Conservation (phyloP, 768 basidiomycete genomes). For the Boletellus emodensis region DNA sequence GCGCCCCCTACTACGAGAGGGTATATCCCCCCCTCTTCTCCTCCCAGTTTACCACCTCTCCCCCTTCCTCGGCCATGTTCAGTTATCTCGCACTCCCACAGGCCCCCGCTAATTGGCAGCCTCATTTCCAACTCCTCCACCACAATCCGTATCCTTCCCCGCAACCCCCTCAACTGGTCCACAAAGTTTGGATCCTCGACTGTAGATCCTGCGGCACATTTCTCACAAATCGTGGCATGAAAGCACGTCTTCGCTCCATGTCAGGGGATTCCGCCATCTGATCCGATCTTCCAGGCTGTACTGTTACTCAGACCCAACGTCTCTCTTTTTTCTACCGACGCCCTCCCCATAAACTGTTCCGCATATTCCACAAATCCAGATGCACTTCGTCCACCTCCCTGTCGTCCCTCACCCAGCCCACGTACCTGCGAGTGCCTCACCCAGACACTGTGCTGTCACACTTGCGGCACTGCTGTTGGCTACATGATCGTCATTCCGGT, state of each 20-base stretch:
- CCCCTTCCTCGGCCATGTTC: slow-evolving; percentile 23
- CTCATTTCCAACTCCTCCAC: slow-evolving; percentile 35
- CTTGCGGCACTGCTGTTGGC: slow-evolving; percentile 69
- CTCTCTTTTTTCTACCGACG: slow-evolving; percentile 80
- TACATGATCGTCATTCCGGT: slow-evolving; percentile 77
- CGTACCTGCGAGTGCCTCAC: slow-evolving; percentile 86
- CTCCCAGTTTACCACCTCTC: slow-evolving; percentile 8
- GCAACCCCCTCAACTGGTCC: slow-evolving; percentile 40
- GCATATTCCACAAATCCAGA: slow-evolving; percentile 52
- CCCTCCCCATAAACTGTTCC: slow-evolving; percentile 73
- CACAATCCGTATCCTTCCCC: slow-evolving; percentile 42
- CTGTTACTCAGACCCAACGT: slow-evolving; percentile 78
- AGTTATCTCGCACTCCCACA: slow-evolving; percentile 24
- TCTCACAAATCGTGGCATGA: slow-evolving; percentile 83
- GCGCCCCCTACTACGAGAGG: slow-evolving; percentile 15
- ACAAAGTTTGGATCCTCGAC: slow-evolving; percentile 80
- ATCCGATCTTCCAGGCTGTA: slow-evolving; percentile 54
- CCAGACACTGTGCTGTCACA: slow-evolving; percentile 75
- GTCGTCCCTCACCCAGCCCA: slow-evolving; percentile 32
- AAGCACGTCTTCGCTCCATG: slow-evolving; percentile 40
- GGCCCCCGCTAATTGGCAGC: slow-evolving; percentile 27
- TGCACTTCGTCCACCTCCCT: slow-evolving; percentile 36
- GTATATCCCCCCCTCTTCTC: slow-evolving; percentile 8
- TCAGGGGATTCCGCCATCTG: neutral
- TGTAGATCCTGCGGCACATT: slow-evolving; percentile 72